Conservation (phyloP, 805 yeast genomes). For the Nakazawaea populi region DNA sequence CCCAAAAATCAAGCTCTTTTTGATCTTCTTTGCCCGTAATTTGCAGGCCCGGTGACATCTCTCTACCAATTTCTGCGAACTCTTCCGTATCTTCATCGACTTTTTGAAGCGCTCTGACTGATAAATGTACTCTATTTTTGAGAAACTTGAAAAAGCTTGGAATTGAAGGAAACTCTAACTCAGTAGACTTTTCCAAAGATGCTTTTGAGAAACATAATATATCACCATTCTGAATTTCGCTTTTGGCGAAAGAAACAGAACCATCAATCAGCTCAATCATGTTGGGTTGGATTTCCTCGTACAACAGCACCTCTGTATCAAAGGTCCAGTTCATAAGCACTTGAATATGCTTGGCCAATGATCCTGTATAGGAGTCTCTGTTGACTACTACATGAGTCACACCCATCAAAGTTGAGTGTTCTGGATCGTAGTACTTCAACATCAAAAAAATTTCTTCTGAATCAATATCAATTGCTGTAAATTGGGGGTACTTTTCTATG, state of each 20-base stretch:
- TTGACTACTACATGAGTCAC: constrained; percentile 52
- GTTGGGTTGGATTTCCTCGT: constrained; percentile 58
- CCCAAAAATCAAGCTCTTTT: constrained; percentile 53
- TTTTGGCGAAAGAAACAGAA: constrained; percentile 39
- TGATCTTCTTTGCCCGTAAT: constrained; percentile 10
- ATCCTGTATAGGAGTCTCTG: constrained; percentile 37
- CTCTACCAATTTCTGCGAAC: constrained; percentile 18
- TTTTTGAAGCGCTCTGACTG: constrained; percentile 36
- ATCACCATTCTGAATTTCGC: constrained; percentile 66
- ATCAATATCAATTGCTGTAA: constrained; percentile 19
- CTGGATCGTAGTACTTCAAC: constrained; percentile 63
- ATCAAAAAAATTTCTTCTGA: constrained; percentile 33
- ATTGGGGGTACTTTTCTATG: constrained; percentile 12
- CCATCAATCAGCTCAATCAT: constrained; percentile 40
- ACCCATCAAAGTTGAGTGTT: constrained; percentile 52
- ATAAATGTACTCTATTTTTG: constrained; percentile 54
- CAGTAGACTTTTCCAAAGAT: constrained; percentile 7
- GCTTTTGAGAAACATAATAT: constrained; percentile 36
- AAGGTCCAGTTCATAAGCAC: constrained; percentile 32
- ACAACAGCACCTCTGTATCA: constrained; percentile 30
- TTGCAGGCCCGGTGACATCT: constrained; percentile 10
- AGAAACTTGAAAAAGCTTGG: constrained; percentile 48
- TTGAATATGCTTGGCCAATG: constrained; percentile 34
- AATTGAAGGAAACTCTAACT: constrained; percentile 24
- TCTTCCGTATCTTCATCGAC: constrained; percentile 43